These are phyloP conservation scores for Orbilia brochopaga DNA, from an alignment of 2,329 filamentous ascomycete genomes.

Conservation along the genomic window DNA sequence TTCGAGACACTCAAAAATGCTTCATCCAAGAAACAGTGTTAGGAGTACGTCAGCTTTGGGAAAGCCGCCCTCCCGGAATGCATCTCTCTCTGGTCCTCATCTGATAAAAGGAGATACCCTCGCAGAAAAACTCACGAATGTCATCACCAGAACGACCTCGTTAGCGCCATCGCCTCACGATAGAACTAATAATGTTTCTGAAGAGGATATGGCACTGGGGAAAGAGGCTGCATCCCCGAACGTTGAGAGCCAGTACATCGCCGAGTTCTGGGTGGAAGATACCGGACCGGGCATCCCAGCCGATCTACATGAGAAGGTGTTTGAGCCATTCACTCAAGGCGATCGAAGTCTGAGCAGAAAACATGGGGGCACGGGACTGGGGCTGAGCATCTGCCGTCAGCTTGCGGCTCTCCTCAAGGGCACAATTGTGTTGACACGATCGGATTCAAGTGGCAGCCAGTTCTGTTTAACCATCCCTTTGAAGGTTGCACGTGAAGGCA, in stretches of 20 bases:
- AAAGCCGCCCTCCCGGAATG: slow-evolving; percentile 34
- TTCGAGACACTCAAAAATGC: slow-evolving; percentile 34
- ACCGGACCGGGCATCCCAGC: slow-evolving; percentile 84
- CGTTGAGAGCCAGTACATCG: slow-evolving; percentile 64
- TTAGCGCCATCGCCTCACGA: slow-evolving; percentile 12
- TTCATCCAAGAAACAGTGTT: slow-evolving; percentile 25
- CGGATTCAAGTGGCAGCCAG: slow-evolving; percentile 56
- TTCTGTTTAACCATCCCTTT: slow-evolving; percentile 47
- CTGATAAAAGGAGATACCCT: slow-evolving; percentile 22
- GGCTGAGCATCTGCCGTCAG: slow-evolving; percentile 87
- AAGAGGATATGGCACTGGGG: slow-evolving; percentile 30
- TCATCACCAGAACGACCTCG: slow-evolving; percentile 23
- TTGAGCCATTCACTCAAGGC: slow-evolving; percentile 94
- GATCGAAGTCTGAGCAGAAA: slow-evolving; percentile 87
- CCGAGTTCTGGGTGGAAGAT: slow-evolving; percentile 88
- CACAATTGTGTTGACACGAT: slow-evolving; percentile 73
- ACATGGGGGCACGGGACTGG: slow-evolving; percentile 85
- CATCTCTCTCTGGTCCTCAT: slow-evolving; percentile 18
- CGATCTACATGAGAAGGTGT: slow-evolving; percentile 78
- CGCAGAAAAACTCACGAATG: slow-evolving; percentile 32
- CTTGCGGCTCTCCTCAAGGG: slow-evolving; percentile 83
- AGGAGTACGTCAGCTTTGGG: slow-evolving; percentile 15
- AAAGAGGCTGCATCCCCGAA: slow-evolving; percentile 13
- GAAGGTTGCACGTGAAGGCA: slow-evolving; percentile 33
- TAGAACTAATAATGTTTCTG: slow-evolving; percentile 13